Conservation (phyloP, 257 asterid species). For the Haberlea rhodopensis region DNA sequence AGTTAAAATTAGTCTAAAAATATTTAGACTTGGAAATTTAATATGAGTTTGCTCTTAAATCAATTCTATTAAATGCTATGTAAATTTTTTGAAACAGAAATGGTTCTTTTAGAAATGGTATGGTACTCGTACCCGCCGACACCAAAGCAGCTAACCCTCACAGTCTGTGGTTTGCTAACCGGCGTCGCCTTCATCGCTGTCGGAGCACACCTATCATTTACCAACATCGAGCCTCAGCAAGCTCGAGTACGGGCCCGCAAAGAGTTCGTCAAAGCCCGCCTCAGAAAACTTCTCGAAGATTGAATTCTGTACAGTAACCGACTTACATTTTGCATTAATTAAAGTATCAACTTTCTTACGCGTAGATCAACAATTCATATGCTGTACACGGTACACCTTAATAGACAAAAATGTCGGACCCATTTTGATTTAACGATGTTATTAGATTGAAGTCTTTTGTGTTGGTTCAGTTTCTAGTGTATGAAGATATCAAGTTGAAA, state of each 20-base stretch:
- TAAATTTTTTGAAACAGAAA: no score
- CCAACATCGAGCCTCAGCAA: slow-evolving; percentile 52
- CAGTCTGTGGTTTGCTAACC: slow-evolving; percentile 40
- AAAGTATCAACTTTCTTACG: background rate
- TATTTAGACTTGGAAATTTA: no score
- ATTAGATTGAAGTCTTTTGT: no score
- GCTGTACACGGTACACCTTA: no score
- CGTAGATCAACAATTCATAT: background rate
- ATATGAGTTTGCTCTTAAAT: no score
- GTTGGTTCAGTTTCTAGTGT: no score
- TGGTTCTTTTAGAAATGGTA: slow-evolving; percentile 23
- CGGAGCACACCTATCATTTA: slow-evolving; percentile 47
- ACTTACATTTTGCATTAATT: background rate
- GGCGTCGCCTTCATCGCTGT: slow-evolving; percentile 37
- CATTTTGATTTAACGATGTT: background rate
- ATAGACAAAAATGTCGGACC: no score
- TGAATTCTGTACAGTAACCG: slow-evolving; percentile 12
- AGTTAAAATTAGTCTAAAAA: no score
- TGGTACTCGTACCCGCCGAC: slow-evolving; percentile 39
- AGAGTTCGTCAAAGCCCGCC: slow-evolving; percentile 47
- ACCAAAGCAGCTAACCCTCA: slow-evolving; percentile 39
- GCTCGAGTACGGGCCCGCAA: slow-evolving; percentile 54
- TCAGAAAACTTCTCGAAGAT: slow-evolving; percentile 44
- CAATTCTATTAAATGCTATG: no score
- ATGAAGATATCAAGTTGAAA: background rate